phyloP scores from a whole-genome alignment of 768 basidiomycete genomes.

The Melanogaster broomeanus region DNA sequence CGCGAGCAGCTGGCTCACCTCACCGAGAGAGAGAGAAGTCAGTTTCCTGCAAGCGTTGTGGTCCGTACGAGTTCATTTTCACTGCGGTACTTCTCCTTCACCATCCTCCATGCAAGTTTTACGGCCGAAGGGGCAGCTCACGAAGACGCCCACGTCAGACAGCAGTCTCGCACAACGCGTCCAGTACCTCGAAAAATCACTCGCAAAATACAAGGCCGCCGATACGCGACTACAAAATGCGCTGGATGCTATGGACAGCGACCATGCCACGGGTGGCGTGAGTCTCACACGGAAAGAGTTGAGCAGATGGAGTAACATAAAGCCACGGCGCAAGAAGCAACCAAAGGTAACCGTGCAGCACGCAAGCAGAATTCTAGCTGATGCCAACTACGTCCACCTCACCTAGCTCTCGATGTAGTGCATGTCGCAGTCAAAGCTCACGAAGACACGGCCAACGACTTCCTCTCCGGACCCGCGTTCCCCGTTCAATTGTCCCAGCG shows the following conservation, averaged over 20 bases:
- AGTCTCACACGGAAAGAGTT: conserved; percentile 38
- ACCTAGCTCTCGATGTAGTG: conserved; percentile 46
- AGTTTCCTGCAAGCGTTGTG: conserved; percentile 65
- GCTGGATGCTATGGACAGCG: conserved; percentile 46
- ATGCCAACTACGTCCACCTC: neutral
- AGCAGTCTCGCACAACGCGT: conserved; percentile 44
- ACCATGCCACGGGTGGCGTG: conserved; percentile 22
- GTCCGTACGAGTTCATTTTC: conserved; percentile 39
- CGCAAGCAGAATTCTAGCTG: neutral
- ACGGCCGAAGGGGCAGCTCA: conserved; percentile 54
- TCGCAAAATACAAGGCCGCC: conserved; percentile 55
- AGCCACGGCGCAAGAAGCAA: conserved; percentile 37
- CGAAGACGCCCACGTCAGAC: conserved; percentile 25
- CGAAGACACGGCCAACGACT: conserved; percentile 58
- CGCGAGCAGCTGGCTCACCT: conserved; percentile 42
- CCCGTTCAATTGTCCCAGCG: too few relatives aligned
- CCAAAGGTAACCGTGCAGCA: conserved; percentile 38
- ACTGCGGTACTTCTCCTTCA: neutral
- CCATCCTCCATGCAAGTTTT: conserved; percentile 54
- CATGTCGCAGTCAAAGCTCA: conserved; percentile 39
- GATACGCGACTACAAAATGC: conserved; percentile 48
- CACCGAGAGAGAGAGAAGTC: conserved; percentile 62
- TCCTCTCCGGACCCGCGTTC: too few relatives aligned
- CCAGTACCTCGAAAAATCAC: conserved; percentile 54
- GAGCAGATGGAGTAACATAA: conserved; percentile 41